A percentile compares a stretch with the other conserved stretches of the same genome.
Conservation (phyloP, 2,329 filamentous ascomycete genomes). For the Cercospora citrullina region DNA sequence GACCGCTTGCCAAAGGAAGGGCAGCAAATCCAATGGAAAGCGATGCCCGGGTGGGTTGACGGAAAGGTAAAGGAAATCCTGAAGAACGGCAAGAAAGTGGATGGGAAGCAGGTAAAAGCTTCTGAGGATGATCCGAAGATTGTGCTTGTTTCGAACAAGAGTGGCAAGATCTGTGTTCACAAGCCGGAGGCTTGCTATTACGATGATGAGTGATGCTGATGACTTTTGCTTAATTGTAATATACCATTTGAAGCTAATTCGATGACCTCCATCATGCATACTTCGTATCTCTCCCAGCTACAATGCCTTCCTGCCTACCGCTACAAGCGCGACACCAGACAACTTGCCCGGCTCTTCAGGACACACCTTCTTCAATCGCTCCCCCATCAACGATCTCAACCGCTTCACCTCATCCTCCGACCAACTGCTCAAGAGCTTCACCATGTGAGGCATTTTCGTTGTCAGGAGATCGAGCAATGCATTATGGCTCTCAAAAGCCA, state of each 20-base stretch:
- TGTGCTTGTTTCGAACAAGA: constrained; percentile 43
- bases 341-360: constrained; percentile 32
- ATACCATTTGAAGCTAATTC: not conserved
- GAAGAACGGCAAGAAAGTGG: constrained; percentile 43
- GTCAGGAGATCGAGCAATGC: constrained; percentile 25
- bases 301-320: constrained; percentile 30
- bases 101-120: constrained; percentile 46
- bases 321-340: constrained; percentile 32
- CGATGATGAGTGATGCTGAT: constrained; percentile 28
- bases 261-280: too few relatives aligned
- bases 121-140: constrained; percentile 47
- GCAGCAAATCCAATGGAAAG: constrained; percentile 46
- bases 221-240: not conserved
- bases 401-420: constrained; percentile 27
- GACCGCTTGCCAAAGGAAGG: constrained; percentile 44
- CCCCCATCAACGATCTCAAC: constrained; percentile 23
- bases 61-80: constrained; percentile 48
- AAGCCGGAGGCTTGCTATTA: constrained; percentile 48
- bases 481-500: constrained; percentile 26
- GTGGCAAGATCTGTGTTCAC: constrained; percentile 47
- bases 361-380: constrained; percentile 25
- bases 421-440: constrained; percentile 28
- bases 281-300: not conserved
- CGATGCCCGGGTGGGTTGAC: constrained; percentile 43
- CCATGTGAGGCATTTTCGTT: constrained; percentile 31